Conservation (phyloP, 2,329 filamentous ascomycete species). For the Calonectria fujianensis region DNA sequence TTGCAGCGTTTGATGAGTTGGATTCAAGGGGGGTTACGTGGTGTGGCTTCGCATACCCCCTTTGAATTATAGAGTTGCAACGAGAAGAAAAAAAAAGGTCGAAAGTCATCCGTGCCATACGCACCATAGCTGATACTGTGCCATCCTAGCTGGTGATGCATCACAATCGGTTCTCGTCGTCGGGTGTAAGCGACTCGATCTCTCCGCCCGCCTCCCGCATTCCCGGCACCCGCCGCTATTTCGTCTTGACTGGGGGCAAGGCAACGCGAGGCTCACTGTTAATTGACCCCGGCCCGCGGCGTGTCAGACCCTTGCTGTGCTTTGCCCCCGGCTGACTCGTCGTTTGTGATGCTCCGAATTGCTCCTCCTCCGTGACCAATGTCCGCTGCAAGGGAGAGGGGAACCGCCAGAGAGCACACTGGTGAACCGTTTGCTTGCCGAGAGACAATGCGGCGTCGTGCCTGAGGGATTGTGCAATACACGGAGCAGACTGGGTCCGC, state of each 20-base stretch:
- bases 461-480: slow-evolving; percentile 15
- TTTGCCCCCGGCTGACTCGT: slow-evolving; percentile 16
- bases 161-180: slow-evolving; percentile 27
- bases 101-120: neutral
- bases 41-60: neutral
- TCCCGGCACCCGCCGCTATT: slow-evolving; percentile 6
- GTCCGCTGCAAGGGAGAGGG: slow-evolving; percentile 5
- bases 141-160: slow-evolving; percentile 27
- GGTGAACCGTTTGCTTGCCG: slow-evolving; percentile 11
- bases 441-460: slow-evolving; percentile 22
- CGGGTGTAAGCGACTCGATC: slow-evolving; percentile 35
- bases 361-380: neutral
- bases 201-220: slow-evolving; percentile 29
- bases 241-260: neutral
- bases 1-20: slow-evolving; percentile 29
- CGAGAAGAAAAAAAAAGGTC: neutral
- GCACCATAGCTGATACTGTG: neutral
- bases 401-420: neutral
- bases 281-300: neutral
- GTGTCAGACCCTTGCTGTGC: slow-evolving; percentile 23
- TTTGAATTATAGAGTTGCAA: slow-evolving; percentile 18
- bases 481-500: slow-evolving; percentile 6
- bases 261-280: neutral
- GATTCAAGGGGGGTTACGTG: neutral
- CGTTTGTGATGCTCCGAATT: slow-evolving; percentile 9